Conservation (phyloP, 192 early-diverging fungal species). For the Podila epicladia region DNA sequence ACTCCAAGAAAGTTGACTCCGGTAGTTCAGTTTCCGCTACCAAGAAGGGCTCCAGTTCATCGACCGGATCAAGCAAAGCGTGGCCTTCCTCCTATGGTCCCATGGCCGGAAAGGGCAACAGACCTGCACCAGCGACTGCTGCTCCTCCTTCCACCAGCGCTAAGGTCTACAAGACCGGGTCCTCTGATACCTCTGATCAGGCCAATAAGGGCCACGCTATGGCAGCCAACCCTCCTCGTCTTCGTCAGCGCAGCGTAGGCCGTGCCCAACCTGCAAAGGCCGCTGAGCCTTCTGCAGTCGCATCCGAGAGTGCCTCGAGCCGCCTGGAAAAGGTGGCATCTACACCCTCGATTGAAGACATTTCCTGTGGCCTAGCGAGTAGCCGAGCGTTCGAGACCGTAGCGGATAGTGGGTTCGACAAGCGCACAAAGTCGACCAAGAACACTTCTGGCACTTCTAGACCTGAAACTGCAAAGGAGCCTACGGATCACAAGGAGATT, state of each 20-base stretch:
- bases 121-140: not conserved
- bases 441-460: not conserved
- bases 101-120: not conserved
- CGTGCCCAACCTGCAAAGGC: slow-evolving; percentile 1
- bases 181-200: not conserved
- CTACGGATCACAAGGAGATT: not conserved
- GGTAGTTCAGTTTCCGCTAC: too few species aligned
- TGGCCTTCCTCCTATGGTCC: not conserved
- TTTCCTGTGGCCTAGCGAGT: too few species aligned
- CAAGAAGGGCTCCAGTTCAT: too few species aligned
- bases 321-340: too few species aligned
- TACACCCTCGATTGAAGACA: too few species aligned
- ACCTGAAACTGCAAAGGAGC: not conserved
- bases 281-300: not conserved
- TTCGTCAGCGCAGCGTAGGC: slow-evolving; percentile 20
- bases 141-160: too few species aligned
- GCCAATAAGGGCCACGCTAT: not conserved
- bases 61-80: too few species aligned
- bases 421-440: too few species aligned
- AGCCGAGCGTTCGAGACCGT: too few species aligned
- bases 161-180: not conserved
- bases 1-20: not conserved
- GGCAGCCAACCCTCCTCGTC: slow-evolving; percentile 10
- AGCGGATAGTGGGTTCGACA: too few species aligned
- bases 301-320: not conserved